phyloP scores from a whole-genome alignment of 2,329 filamentous ascomycete genomes.

The Trichoderma pleuroti region DNA sequence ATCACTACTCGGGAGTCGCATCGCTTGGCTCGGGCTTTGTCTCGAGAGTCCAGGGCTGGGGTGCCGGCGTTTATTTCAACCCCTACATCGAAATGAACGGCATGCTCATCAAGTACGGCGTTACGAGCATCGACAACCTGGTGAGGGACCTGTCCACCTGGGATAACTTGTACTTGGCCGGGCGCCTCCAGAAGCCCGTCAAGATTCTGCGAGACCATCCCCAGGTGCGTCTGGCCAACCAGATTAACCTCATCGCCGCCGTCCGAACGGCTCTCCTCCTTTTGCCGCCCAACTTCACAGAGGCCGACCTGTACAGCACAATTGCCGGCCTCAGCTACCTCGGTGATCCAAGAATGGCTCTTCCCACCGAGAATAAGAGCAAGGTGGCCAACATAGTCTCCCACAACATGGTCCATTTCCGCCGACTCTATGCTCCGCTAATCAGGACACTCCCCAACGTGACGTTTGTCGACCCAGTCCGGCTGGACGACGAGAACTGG shows the following conservation, averaged over 20 bases:
- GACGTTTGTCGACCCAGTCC: conserved; percentile 59
- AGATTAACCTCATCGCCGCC: conserved; percentile 90
- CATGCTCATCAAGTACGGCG: conserved; percentile 95
- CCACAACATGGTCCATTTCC: conserved; percentile 87
- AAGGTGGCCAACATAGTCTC: conserved; percentile 94
- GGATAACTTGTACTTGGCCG: conserved; percentile 95
- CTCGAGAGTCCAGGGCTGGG: conserved; percentile 83
- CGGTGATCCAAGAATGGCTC: conserved; percentile 91
- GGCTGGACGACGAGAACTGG: conserved; percentile 40
- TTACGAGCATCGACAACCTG: conserved; percentile 89
- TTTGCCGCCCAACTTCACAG: conserved; percentile 78
- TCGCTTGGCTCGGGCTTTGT: conserved; percentile 81
- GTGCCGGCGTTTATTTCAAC: conserved; percentile 96
- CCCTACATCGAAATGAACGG: conserved; percentile 93
- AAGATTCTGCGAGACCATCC: conserved; percentile 96
- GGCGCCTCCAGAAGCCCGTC: conserved; percentile 92
- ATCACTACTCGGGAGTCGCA: conserved; percentile 87
- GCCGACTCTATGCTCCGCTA: conserved; percentile 83
- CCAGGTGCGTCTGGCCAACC: conserved; percentile 86
- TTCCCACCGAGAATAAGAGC: conserved; percentile 83
- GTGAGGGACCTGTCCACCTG: conserved; percentile 83
- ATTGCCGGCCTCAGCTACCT: conserved; percentile 92
- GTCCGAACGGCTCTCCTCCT: conserved; percentile 85
- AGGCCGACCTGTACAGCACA: conserved; percentile 81
- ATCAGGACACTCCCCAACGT: conserved; percentile 89